Base-by-base conservation (phyloP, 768 basidiomycete genomes). In the Tubosaeta sp. region DNA sequence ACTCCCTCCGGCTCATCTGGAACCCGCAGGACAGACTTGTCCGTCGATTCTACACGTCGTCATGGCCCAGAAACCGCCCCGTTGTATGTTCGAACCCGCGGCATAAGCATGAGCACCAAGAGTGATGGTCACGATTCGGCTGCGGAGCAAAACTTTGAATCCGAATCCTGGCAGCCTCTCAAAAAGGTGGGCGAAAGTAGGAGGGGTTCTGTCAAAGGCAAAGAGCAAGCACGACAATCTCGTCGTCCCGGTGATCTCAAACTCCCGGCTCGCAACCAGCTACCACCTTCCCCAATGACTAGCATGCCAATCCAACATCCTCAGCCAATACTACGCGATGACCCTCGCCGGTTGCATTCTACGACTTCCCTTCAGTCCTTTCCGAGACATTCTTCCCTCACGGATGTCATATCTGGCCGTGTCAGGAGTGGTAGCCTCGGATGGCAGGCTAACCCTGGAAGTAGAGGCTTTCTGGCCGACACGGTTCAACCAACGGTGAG, bases 401-500 rank as follows among this genome's bases (percentile, higher is more conserved):
- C 68, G 35, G 60, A 65, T n/a, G 63, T 65, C 35, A 64, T 70
- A 46, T 66, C 73, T 16, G 78, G 81, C 10, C 74, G 82, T 31
- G 67, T 76, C 46, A 79, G 83, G 52, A 85, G 83, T 59, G 81
- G 82, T n/a, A 85, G 84, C 60, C 65, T 82, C 55, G 81, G 80
- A 11, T 71, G 76, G 53, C 76, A 75, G 60, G 66, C 67, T 27
- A 57, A 58, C 43, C 44, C 58, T 25, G 51, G 37, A 43, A 51
- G 54, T 49, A 63, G 58, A 54, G 44, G 49, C 45, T 50, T 53
- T 41, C 48, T 59, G 34, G 48, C 44, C 16, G 64, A 70, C 43
- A 59, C 51, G 16, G 12, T 51, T 22, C 62, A 57, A 37, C 48
- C 61, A 37, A 57, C 55, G 57, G 70, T 71, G 55, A 63, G 62